These are phyloP conservation scores for Speleostelium caveatum DNA, from an alignment of 78 protist species.

Conservation along the genomic window DNA sequence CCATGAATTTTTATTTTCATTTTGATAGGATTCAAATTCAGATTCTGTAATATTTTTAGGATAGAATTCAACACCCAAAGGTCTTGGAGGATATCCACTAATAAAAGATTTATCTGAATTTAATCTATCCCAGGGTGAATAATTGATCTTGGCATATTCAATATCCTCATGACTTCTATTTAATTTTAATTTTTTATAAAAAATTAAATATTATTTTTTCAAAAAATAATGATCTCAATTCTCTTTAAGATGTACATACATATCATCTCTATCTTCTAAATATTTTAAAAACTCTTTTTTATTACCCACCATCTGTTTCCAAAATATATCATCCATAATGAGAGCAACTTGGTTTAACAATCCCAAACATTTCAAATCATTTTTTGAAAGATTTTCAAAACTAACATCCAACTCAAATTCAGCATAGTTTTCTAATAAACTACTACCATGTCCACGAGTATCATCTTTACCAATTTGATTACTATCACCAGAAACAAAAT, in stretches of 20 bases:
- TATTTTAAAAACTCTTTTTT: neutral
- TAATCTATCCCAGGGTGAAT: conserved; percentile 19
- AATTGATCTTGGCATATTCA: neutral
- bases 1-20: neutral
- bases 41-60: neutral
- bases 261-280: neutral
- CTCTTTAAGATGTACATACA: no score
- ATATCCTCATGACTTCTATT: no score
- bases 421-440: neutral
- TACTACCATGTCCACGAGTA: neutral
- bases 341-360: neutral
- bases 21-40: neutral
- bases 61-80: neutral
- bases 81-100: neutral
- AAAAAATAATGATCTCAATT: no score
- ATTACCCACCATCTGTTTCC: neutral
- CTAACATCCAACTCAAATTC: neutral
- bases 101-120: neutral
- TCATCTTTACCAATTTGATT: neutral
- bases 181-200: no score
- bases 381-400: neutral
- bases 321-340: conserved; percentile 16
- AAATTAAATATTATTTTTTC: no score
- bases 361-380: neutral
- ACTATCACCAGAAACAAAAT: no score